phyloP scores from a whole-genome alignment of 306 rosid species.

The Senna siamea region DNA sequence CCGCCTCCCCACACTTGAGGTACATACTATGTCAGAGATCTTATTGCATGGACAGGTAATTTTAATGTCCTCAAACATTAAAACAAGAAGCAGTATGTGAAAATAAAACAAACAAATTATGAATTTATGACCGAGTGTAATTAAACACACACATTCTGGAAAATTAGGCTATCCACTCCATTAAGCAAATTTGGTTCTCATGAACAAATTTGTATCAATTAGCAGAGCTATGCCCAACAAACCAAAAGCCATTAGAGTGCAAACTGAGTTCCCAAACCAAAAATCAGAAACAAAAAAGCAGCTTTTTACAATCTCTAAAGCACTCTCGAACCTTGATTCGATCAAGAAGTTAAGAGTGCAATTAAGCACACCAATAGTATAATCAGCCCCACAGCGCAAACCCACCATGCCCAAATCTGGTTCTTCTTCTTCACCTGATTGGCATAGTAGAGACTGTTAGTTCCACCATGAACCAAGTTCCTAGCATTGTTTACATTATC shows the following conservation, averaged over 20 bases:
- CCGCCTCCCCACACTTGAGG: too few relatives aligned
- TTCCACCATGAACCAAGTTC: slow-evolving; percentile 73
- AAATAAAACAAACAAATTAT: not conserved
- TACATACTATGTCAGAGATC: too few relatives aligned
- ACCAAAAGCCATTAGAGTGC: not conserved
- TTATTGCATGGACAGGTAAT: too few relatives aligned
- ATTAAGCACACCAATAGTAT: slow-evolving; percentile 72
- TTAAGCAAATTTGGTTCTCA: slow-evolving; percentile 28
- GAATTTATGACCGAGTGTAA: not conserved
- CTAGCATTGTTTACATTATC: slow-evolving; percentile 75
- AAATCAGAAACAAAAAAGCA: not conserved
- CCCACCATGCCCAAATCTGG: slow-evolving; percentile 66
- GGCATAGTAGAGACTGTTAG: slow-evolving; percentile 74
- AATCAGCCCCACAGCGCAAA: slow-evolving; percentile 64
- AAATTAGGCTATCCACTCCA: slow-evolving; percentile 28
- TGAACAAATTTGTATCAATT: slow-evolving; percentile 36
- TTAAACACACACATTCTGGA: not conserved
- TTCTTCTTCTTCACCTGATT: slow-evolving; percentile 69
- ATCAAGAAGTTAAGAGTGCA: slow-evolving; percentile 62
- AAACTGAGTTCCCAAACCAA: slow-evolving; percentile 6
- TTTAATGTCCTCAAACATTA: not conserved
- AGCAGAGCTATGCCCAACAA: slow-evolving; percentile 28
- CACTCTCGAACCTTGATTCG: not conserved
- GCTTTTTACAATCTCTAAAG: slow-evolving; percentile 34
- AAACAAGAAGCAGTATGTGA: not conserved